Evolutionary conservation across 371 early-diverging fungal species (phyloP).

Genomic region (Fennellomyces sp.): DNA sequence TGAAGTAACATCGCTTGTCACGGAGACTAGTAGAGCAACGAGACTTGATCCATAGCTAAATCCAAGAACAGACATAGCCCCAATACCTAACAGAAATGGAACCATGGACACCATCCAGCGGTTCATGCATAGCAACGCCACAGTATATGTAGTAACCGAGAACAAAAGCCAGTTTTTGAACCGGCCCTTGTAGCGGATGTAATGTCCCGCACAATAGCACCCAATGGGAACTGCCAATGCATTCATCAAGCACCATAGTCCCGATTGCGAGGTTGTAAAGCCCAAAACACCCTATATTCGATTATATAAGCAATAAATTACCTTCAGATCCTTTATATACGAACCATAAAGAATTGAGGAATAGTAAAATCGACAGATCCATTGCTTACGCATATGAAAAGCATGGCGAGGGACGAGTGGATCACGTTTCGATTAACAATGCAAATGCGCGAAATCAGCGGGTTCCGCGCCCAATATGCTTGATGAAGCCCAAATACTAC

Average conservation of each 20-base stretch:
- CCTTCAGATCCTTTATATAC: not conserved
- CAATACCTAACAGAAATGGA: not conserved
- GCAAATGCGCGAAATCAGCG: conserved; percentile 52
- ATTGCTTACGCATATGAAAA: conserved; percentile 32
- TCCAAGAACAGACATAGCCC: not conserved
- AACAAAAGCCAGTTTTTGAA: not conserved
- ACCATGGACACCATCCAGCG: not conserved
- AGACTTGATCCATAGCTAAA: conserved; percentile 3
- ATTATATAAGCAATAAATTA: not conserved
- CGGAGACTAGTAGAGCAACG: not conserved
- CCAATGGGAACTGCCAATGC: conserved; percentile 5
- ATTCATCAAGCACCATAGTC: not conserved
- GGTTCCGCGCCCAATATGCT: conserved; percentile 57
- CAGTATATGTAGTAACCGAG: not conserved
- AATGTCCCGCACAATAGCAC: not conserved
- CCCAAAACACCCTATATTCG: not conserved
- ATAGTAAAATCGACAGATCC: conserved; percentile 25
- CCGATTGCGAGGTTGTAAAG: not conserved
- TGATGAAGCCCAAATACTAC: conserved; percentile 58
- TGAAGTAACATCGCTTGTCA: not conserved
- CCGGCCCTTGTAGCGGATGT: not conserved
- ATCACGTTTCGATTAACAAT: conserved; percentile 30
- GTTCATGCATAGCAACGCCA: not conserved
- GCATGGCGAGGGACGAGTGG: conserved; percentile 26
- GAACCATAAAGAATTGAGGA: conserved; percentile 42